Percentiles rank a stretch among this genome's conserved stretches.
phyloP scores from a whole-genome alignment of 2,329 filamentous ascomycete genomes.

The Ceratocystis ficicola region DNA sequence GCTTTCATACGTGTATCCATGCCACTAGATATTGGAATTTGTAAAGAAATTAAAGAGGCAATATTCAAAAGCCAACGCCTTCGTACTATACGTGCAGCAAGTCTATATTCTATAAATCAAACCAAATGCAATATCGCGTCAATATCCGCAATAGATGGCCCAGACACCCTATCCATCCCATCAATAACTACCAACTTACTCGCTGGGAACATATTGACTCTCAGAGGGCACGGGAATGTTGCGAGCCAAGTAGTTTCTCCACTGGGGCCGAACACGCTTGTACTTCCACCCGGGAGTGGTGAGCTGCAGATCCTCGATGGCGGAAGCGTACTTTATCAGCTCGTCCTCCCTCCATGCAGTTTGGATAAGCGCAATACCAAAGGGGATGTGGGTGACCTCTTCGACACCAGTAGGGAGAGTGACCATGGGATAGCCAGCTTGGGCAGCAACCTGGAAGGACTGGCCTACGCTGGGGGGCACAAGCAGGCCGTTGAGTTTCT shows the following conservation, averaged over 20 bases:
- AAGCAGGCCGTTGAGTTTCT: slow-evolving; percentile 47
- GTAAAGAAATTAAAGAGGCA: too few relatives aligned
- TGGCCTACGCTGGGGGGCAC: slow-evolving; percentile 58
- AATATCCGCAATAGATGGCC: too few relatives aligned
- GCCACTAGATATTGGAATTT: too few relatives aligned
- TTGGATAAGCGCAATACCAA: slow-evolving; percentile 43
- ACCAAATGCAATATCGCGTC: too few relatives aligned
- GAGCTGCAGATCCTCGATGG: slow-evolving; percentile 47
- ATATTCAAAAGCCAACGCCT: too few relatives aligned
- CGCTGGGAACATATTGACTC: slow-evolving; percentile 9
- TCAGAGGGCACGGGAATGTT: slow-evolving; percentile 34
- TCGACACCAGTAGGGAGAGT: slow-evolving; percentile 53
- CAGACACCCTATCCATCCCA: too few relatives aligned
- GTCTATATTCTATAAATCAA: too few relatives aligned
- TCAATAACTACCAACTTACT: too few relatives aligned
- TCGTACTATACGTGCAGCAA: too few relatives aligned
- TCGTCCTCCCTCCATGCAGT: slow-evolving; percentile 49
- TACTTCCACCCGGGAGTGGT: slow-evolving; percentile 32
- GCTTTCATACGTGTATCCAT: too few relatives aligned
- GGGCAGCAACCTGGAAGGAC: slow-evolving; percentile 56
- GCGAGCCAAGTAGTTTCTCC: slow-evolving; percentile 39
- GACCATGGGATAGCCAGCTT: slow-evolving; percentile 63
- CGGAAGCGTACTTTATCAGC: slow-evolving; percentile 49
- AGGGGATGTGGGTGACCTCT: slow-evolving; percentile 29
- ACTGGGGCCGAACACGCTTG: slow-evolving; percentile 39